Conservation (phyloP, 1,284 basidiomycete species). For the Hypsizygus ulmarius region DNA sequence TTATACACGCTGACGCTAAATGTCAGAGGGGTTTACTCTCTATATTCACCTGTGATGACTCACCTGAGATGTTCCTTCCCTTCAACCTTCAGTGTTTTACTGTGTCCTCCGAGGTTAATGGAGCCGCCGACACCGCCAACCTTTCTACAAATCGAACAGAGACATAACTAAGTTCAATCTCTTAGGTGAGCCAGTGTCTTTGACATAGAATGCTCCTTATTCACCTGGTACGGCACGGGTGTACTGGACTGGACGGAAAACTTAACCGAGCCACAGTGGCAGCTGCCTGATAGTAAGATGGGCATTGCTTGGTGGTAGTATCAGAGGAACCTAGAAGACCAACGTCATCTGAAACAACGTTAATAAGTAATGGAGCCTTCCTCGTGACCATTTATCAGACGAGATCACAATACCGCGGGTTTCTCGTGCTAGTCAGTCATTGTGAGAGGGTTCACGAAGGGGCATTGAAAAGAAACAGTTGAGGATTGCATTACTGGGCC, state of each 20-base stretch:
- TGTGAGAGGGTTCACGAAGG: background rate
- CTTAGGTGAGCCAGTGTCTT: background rate
- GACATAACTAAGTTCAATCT: constrained; percentile 40
- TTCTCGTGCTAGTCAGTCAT: background rate
- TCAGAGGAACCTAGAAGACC: background rate
- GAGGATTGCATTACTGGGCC: too few species aligned
- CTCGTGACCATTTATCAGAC: background rate
- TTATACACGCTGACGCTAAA: constrained; percentile 44
- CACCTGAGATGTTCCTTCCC: constrained; percentile 54
- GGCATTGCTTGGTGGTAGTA: constrained; percentile 38
- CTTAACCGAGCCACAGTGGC: constrained; percentile 57
- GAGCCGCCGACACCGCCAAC: constrained; percentile 59
- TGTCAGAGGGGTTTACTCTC: too few species aligned
- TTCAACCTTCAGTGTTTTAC: constrained; percentile 46
- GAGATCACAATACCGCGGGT: background rate
- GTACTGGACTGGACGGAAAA: constrained; percentile 55
- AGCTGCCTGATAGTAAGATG: constrained; percentile 52
- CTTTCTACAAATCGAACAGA: constrained; percentile 65
- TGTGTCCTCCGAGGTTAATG: constrained; percentile 54
- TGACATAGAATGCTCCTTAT: background rate
- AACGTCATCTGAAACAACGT: background rate
- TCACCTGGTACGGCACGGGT: constrained; percentile 57
- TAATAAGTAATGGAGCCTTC: background rate
- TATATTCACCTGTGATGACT: background rate
- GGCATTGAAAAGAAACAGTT: too few species aligned